phyloP scores from a whole-genome alignment of 306 rosid genomes.

The Trichosanthes cucumerina region DNA sequence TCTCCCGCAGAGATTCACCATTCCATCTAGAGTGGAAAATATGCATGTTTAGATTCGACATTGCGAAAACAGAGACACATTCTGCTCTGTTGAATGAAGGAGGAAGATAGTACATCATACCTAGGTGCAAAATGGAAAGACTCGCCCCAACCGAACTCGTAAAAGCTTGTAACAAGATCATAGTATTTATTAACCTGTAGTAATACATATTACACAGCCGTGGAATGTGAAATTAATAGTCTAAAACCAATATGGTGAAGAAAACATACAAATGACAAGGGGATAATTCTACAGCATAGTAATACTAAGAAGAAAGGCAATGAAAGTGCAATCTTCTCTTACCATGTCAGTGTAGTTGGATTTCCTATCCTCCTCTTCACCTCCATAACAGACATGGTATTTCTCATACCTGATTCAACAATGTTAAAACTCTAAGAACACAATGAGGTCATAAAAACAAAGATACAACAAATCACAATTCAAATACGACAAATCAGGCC shows the following conservation, averaged over 20 bases:
- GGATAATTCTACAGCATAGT: neutral
- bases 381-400: slow-evolving; percentile 80
- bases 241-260: neutral
- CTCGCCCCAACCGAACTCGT: slow-evolving; percentile 98
- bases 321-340: slow-evolving; percentile 21
- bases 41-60: neutral
- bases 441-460: neutral
- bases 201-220: neutral
- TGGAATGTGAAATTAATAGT: neutral
- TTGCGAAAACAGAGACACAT: neutral
- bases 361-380: slow-evolving; percentile 71
- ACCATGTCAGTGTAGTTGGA: slow-evolving; percentile 88
- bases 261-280: neutral
- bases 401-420: slow-evolving; percentile 78
- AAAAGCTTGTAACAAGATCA: slow-evolving; percentile 88
- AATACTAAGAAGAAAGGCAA: neutral
- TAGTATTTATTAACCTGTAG: slow-evolving; percentile 91
- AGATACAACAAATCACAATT: neutral
- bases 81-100: neutral
- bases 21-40: slow-evolving; percentile 46
- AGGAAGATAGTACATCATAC: slow-evolving; percentile 17
- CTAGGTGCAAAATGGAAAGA: slow-evolving; percentile 95
- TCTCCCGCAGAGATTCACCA: slow-evolving; percentile 83
- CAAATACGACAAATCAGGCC: neutral
- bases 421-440: neutral